Evolutionary conservation across 148 eudicot genomes (phyloP), one percentile per base, ranked within the genome.

Genomic region (Fagopyrum homotropicum): DNA sequence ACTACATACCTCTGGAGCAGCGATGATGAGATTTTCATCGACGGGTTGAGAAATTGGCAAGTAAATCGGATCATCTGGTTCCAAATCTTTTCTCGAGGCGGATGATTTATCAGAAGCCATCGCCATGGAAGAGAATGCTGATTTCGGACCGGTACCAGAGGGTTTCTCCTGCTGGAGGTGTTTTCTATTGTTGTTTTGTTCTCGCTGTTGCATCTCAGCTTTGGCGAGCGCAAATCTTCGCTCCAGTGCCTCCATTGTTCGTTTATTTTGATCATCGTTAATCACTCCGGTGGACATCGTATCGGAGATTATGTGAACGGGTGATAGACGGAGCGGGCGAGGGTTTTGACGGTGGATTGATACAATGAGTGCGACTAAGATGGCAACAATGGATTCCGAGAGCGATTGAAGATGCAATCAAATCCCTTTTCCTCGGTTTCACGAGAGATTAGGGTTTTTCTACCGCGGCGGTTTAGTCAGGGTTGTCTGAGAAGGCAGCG

Each of bases 241-340:
- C 71, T 90, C 85, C 74, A 93, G 40, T 16, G 96, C 98, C 35
- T 90, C 91, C 70, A 83, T 64, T 6, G 96, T 80, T 22, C 91
- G 90, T 74, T 80, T 90, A 80, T 78, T 89, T 60, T 84, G 88
- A 49, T 83, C 82, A 12, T 79, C 78, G 74, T 49, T 72, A 60
- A 35, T 9, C 22, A 75, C 72, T 17, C 81, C 79, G 55, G 78
- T 60, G 22, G 81, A 77, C 89, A 86, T 86, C 8, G n/a, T 45
- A 45, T 64, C 69, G 69, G 17, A 8, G 8, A 55, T 55, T 4
- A 16, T 19, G 26, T 22, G 22, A 5, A 55, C 60, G 26, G 60
- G 22, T 55, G 60, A 22, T 55, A 22, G 60, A 4, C 5, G 60
- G 60, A 55, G 60, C 54, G n/a, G n/a, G 59, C 17, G 4, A 19